Percentiles rank a stretch among this genome's conserved stretches.
phyloP scores from a whole-genome alignment of 2,329 filamentous ascomycete genomes.

The Monosporascus sp. region DNA sequence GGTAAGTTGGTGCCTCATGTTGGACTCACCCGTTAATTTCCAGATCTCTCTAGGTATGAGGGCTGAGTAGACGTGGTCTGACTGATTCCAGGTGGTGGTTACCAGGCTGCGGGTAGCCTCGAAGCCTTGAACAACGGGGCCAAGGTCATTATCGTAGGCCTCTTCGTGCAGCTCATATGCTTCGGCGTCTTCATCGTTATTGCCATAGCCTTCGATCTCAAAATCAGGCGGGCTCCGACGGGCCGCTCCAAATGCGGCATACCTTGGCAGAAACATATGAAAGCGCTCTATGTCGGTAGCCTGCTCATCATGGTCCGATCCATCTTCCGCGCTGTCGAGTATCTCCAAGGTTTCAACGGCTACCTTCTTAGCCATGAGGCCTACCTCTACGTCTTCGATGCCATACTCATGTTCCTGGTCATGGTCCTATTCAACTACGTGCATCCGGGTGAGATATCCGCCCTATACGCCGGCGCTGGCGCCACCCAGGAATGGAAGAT shows the following conservation, averaged over 20 bases:
- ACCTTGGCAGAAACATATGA: conserved; percentile 31
- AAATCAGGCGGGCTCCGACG: background rate
- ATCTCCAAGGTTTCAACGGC: conserved; percentile 33
- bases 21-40: no score
- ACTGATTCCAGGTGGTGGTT: conserved; percentile 9
- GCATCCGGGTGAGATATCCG: no score
- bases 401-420: conserved; percentile 33
- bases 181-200: conserved; percentile 51
- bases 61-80: no score
- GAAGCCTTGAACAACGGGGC: conserved; percentile 32
- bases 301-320: conserved; percentile 37
- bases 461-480: no score
- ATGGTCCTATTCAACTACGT: conserved; percentile 19
- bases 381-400: conserved; percentile 37
- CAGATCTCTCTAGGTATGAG: no score
- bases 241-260: background rate
- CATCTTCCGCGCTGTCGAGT: conserved; percentile 41
- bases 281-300: conserved; percentile 33
- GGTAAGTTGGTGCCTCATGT: conserved; percentile 9
- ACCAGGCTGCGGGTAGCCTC: conserved; percentile 27
- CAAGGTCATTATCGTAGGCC: conserved; percentile 49
- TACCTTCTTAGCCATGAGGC: conserved; percentile 36
- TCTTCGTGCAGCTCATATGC: conserved; percentile 52
- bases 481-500: no score
- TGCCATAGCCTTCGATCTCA: conserved; percentile 41